Percentiles rank a stretch among this genome's conserved stretches.
Conservation (phyloP, 139 green algal species). For the Chlamydomonas schloesseri region DNA sequence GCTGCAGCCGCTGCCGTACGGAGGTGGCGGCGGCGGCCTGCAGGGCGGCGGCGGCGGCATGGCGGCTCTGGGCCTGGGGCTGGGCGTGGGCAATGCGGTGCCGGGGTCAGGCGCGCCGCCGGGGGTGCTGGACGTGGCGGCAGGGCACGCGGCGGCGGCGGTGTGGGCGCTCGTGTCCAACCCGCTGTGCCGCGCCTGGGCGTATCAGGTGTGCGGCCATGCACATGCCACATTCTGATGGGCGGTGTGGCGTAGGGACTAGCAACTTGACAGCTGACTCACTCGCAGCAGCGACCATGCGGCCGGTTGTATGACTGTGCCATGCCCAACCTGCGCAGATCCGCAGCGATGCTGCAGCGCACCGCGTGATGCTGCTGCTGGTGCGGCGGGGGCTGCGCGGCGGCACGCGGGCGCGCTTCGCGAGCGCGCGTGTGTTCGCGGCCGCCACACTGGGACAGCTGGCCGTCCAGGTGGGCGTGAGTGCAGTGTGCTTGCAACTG, state of each 20-base stretch:
- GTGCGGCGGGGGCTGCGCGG: slow-evolving; percentile 30
- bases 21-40: neutral
- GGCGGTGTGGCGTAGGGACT: too few relatives aligned
- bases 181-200: slow-evolving; percentile 35
- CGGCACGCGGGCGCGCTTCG: slow-evolving; percentile 50
- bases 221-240: too few relatives aligned
- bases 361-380: slow-evolving; percentile 44
- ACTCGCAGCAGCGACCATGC: too few relatives aligned
- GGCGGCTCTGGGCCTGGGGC: neutral
- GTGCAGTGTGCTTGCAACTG: too few relatives aligned
- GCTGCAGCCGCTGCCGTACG: slow-evolving; percentile 17
- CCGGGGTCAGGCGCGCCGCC: slow-evolving; percentile 6
- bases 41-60: neutral
- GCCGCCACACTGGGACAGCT: slow-evolving; percentile 43
- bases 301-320: too few relatives aligned
- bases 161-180: slow-evolving; percentile 52
- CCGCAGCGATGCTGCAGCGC: slow-evolving; percentile 7
- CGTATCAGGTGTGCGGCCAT: slow-evolving; percentile 33
- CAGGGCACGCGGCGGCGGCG: slow-evolving; percentile 43
- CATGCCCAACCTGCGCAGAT: too few relatives aligned
- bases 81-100: neutral
- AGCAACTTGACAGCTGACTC: too few relatives aligned
- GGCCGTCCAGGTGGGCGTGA: slow-evolving; percentile 29
- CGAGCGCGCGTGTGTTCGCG: slow-evolving; percentile 21
- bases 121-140: slow-evolving; percentile 27